Conservation (phyloP, 2,329 filamentous ascomycete species). For the Stagonosporopsis vannaccii region DNA sequence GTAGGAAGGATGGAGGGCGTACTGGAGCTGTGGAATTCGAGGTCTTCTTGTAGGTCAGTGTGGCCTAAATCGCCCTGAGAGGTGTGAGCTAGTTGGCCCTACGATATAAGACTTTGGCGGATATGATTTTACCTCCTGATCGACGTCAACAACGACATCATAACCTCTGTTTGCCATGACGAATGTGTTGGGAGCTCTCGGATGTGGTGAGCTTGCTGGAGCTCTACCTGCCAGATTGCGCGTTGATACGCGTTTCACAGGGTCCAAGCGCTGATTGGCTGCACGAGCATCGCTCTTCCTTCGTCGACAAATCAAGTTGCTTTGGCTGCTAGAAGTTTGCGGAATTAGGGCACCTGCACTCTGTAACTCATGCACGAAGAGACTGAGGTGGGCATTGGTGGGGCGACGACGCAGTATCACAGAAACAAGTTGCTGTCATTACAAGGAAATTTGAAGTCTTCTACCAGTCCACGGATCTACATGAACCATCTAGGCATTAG, state of each 20-base stretch:
- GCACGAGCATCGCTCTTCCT: background rate
- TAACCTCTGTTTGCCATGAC: conserved; percentile 85
- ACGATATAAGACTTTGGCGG: background rate
- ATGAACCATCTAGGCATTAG: conserved; percentile 4
- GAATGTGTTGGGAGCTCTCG: conserved; percentile 20
- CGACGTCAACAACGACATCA: conserved; percentile 96
- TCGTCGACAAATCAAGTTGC: too few relatives aligned
- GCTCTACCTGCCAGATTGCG: conserved; percentile 45
- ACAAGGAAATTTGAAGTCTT: background rate
- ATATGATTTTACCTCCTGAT: conserved; percentile 76
- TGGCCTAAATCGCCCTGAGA: conserved; percentile 91
- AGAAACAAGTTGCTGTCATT: background rate
- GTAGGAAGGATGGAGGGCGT: too few relatives aligned
- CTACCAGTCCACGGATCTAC: conserved; percentile 2
- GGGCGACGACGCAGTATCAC: too few relatives aligned
- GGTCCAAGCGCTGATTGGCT: conserved; percentile 22
- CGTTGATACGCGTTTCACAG: conserved; percentile 31
- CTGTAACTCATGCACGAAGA: too few relatives aligned
- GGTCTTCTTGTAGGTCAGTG: conserved; percentile 97
- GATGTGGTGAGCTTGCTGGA: conserved; percentile 31
- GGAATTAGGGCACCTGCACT: too few relatives aligned
- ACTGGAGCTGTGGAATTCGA: conserved; percentile 96
- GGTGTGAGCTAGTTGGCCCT: conserved; percentile 25
- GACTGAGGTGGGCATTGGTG: too few relatives aligned
- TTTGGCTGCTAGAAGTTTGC: too few relatives aligned